Percentiles rank a stretch among this genome's conserved stretches.
These are phyloP conservation scores for Cytospora chrysosperma DNA, from an alignment of 2,329 filamentous ascomycete species.

Conservation along the genomic window DNA sequence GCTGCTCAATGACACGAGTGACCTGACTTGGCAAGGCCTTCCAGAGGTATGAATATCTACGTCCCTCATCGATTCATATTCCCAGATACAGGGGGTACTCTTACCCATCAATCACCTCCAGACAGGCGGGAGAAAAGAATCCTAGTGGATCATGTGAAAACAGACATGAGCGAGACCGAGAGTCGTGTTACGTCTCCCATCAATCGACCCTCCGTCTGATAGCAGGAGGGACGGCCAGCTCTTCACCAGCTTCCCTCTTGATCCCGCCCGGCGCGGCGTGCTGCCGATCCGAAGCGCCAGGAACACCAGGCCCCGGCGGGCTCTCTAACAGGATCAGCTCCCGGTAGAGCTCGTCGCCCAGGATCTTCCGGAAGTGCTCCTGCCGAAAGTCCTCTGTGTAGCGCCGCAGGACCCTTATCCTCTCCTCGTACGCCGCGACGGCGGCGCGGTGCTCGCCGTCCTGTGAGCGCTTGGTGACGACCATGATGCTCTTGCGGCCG, in stretches of 20 bases:
- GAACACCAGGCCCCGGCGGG: neutral
- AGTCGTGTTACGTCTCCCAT: no score
- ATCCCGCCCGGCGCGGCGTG: neutral
- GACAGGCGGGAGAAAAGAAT: no score
- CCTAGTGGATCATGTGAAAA: no score
- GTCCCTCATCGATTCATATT: no score
- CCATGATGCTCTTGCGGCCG: neutral
- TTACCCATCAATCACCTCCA: no score
- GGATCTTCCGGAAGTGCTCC: neutral
- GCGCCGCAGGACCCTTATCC: neutral
- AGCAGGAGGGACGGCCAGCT: slow-evolving; percentile 39
- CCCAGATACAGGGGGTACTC: no score
- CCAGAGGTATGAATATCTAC: no score
- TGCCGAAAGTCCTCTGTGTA: neutral
- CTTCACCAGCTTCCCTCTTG: slow-evolving; percentile 6
- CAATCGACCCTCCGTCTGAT: neutral
- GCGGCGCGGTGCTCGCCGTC: neutral
- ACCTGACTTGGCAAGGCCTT: no score
- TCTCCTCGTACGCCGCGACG: neutral
- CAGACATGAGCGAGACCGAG: no score
- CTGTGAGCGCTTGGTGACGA: neutral
- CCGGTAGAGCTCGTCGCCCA: neutral
- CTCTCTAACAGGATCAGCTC: neutral
- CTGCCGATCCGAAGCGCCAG: neutral
- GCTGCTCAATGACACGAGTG: no score